Conservation (phyloP, 2,329 filamentous ascomycete genomes). For the Pyricularia grisea region DNA sequence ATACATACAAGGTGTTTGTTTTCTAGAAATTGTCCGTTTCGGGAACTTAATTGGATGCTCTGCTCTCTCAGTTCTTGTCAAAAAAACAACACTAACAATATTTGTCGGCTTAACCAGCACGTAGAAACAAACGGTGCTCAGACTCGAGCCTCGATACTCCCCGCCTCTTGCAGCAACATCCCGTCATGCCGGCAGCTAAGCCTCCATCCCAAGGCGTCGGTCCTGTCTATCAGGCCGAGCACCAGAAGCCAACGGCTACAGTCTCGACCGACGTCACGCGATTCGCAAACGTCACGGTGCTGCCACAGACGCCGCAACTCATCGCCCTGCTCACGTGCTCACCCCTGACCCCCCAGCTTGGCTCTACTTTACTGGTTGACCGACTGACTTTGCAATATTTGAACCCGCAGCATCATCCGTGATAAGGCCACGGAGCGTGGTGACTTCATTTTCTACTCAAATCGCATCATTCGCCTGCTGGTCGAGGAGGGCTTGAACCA, state of each 20-base stretch:
- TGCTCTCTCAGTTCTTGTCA: not conserved
- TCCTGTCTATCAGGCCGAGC: slow-evolving; percentile 65
- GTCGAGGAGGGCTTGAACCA: slow-evolving; percentile 98
- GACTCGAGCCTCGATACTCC: not conserved
- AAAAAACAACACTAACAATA: not conserved
- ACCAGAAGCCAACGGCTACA: slow-evolving; percentile 76
- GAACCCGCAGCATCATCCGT: slow-evolving; percentile 70
- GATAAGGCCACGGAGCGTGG: slow-evolving; percentile 83
- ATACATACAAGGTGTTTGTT: not conserved
- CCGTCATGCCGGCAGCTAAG: slow-evolving; percentile 3
- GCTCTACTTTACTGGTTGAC: not conserved
- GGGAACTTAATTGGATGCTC: not conserved
- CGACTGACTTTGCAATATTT: not conserved
- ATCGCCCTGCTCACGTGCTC: slow-evolving; percentile 93
- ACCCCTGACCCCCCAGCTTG: slow-evolving; percentile 5
- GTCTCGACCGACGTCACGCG: slow-evolving; percentile 68
- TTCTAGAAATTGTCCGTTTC: not conserved
- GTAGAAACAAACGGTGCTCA: not conserved
- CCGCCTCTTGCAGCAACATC: not conserved
- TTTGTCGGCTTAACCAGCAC: not conserved
- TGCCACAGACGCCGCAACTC: slow-evolving; percentile 89
- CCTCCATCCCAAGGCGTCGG: slow-evolving; percentile 58
- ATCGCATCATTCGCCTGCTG: slow-evolving; percentile 90
- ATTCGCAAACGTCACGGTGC: slow-evolving; percentile 80
- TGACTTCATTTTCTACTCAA: slow-evolving; percentile 99